phyloP scores from a whole-genome alignment of 2,329 filamentous ascomycete species.

The Fonsecaea pedrosoi region DNA sequence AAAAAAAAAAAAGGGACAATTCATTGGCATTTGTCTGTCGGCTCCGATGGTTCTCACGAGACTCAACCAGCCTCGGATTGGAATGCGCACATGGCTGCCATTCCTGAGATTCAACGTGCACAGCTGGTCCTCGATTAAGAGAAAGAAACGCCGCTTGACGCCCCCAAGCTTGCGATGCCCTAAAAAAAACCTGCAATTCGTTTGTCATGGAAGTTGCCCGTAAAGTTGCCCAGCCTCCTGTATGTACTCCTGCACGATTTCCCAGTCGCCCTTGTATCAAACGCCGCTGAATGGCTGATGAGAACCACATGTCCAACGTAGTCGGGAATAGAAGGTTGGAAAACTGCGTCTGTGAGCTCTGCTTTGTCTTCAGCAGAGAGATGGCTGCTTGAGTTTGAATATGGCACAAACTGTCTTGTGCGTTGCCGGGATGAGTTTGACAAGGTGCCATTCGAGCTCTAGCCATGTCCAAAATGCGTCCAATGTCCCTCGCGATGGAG shows the following conservation, averaged over 20 bases:
- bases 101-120: constrained; percentile 1
- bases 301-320: constrained; percentile 5
- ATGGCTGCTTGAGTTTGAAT: constrained; percentile 4
- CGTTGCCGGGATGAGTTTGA: not conserved
- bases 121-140: not conserved
- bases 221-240: not conserved
- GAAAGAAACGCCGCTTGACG: not conserved
- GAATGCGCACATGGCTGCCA: not conserved
- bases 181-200: not conserved
- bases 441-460: not conserved
- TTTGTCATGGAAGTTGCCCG: constrained; percentile 1
- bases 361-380: not conserved
- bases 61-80: not conserved
- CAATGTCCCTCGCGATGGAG: not conserved
- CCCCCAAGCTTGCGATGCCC: constrained; percentile 8
- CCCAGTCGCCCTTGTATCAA: not conserved
- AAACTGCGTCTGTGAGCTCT: not conserved
- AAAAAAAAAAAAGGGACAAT: not conserved
- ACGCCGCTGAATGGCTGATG: constrained; percentile 8
- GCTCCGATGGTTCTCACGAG: not conserved
- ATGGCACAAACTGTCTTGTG: constrained; percentile 11
- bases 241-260: constrained; percentile 7
- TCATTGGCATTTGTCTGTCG: constrained; percentile 1
- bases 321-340: not conserved
- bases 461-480: constrained; percentile 15